Conservation (phyloP, 2,329 filamentous ascomycete genomes). For the Hawksworthiomyces lignivorus region DNA sequence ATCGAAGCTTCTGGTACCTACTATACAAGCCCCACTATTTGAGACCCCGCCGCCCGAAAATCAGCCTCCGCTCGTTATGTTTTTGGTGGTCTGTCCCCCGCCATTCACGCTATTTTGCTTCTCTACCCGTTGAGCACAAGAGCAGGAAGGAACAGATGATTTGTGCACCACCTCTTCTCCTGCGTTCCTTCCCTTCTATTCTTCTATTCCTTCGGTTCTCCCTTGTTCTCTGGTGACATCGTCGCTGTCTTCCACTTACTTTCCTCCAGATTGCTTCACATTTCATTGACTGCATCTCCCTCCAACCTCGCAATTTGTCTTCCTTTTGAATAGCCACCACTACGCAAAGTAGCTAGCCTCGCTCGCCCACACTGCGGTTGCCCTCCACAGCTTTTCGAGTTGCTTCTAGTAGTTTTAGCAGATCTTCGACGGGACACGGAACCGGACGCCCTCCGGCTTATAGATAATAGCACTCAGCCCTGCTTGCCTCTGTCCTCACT, state of each 20-base stretch:
- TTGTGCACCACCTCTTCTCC: neutral
- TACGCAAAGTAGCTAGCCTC: too few species aligned
- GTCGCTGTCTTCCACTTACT: too few species aligned
- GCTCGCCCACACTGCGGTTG: neutral
- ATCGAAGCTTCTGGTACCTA: slow-evolving; percentile 16
- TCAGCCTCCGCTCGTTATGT: neutral
- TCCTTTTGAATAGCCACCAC: slow-evolving; percentile 2
- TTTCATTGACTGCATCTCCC: neutral
- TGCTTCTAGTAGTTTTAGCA: slow-evolving; percentile 9
- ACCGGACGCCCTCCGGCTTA: too few species aligned
- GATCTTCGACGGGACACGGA: neutral
- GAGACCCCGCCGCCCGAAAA: neutral
- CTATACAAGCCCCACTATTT: neutral
- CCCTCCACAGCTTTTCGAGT: slow-evolving; percentile 8
- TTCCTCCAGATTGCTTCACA: too few species aligned
- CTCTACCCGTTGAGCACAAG: too few species aligned
- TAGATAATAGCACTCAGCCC: too few species aligned
- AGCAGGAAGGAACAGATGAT: slow-evolving; percentile 3
- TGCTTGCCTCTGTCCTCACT: neutral
- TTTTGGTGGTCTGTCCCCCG: too few species aligned
- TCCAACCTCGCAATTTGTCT: too few species aligned
- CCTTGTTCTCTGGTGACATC: too few species aligned
- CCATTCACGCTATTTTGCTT: slow-evolving; percentile 4
- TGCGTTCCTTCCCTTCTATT: slow-evolving; percentile 8
- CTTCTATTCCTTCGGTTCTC: too few species aligned